Evolutionary conservation across 78 protist species (phyloP), one percentile per base, ranked within the genome.

Genomic region (Speleostelium caveatum): DNA sequence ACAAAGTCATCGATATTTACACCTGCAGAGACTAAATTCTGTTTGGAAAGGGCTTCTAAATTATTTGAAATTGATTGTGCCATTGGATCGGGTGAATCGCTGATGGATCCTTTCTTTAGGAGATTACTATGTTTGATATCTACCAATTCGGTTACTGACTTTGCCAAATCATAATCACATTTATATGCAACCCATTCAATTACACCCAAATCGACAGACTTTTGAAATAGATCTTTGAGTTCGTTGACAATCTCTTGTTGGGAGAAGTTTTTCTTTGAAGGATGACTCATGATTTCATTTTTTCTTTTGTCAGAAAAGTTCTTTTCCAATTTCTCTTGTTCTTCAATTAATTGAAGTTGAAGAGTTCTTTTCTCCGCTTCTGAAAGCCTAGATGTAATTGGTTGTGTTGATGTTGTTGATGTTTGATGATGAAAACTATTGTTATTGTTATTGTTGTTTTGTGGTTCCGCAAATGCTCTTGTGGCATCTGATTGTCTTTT

Each of bases 101-200:
- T 17, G 21, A 26, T 28, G 3, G 21, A 26, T 38, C 41, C 32
- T 22, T 83, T 83, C n/a, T 83, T 83, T 55, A 83, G 39, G 24
- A 83, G 22, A 24, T 55, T 42, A 45, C 59, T 83, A 42, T 83
- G 74, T 71, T 83, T 83, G 22, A 83, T 32, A 58, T 83, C 91
- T 0, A 83, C 74, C 41, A 83, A 60, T 33, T 83, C 79, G 21
- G 91, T 83, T 17, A 73, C 75, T 19, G 75, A 59, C 26, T 56
- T 69, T 24, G 73, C 91, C 19, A 83, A 60, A 60, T 83, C 68
- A 35, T 83, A 83, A 22, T 83, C 80, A 42, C 91, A 71, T 3
- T 49, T 39, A 33, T 83, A 83, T 6, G 91, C 91, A 16, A 83
- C 91, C 91, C 91, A 83, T 30, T 83, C 91, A n/a, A 83, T 83